These are phyloP conservation scores for Aurifilum marmelostoma DNA, from an alignment of 2,329 filamentous ascomycete species.

Conservation along the genomic window DNA sequence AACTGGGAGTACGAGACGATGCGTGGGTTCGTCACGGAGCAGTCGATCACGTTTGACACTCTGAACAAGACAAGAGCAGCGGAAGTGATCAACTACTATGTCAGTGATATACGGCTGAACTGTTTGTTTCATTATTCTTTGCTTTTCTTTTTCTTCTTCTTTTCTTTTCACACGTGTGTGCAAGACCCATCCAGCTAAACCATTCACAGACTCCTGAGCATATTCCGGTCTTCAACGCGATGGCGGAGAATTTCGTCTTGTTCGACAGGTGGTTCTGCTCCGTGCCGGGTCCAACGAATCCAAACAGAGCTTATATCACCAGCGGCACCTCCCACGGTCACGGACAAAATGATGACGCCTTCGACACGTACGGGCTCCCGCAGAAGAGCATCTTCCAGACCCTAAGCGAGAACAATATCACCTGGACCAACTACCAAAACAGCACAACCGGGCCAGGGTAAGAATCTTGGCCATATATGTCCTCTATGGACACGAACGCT, in stretches of 20 bases:
- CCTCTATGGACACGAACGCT: background rate
- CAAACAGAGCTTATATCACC: conserved; percentile 42
- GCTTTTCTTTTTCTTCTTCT: no score
- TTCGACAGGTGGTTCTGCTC: conserved; percentile 46
- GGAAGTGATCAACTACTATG: conserved; percentile 49
- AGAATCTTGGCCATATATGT: background rate
- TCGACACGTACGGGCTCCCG: conserved; percentile 35
- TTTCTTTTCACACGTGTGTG: no score
- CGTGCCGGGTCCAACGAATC: conserved; percentile 42
- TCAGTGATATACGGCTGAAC: background rate
- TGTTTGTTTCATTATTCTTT: no score
- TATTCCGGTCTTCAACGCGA: conserved; percentile 44
- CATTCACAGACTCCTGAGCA: conserved; percentile 38
- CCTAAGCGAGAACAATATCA: conserved; percentile 43
- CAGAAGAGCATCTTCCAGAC: conserved; percentile 46
- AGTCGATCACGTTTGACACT: conserved; percentile 41
- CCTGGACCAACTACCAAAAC: conserved; percentile 53
- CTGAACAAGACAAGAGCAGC: conserved; percentile 42
- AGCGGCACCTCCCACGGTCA: conserved; percentile 38
- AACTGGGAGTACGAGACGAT: conserved; percentile 36
- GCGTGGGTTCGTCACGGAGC: conserved; percentile 48
- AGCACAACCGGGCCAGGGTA: conserved; percentile 40
- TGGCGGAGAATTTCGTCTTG: conserved; percentile 48
- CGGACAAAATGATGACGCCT: conserved; percentile 36
- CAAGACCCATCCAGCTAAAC: no score